Evolutionary conservation across 371 early-diverging fungal species (phyloP), one percentile per base, ranked within the genome.

Genomic region (Rhizomucor miehei): DNA sequence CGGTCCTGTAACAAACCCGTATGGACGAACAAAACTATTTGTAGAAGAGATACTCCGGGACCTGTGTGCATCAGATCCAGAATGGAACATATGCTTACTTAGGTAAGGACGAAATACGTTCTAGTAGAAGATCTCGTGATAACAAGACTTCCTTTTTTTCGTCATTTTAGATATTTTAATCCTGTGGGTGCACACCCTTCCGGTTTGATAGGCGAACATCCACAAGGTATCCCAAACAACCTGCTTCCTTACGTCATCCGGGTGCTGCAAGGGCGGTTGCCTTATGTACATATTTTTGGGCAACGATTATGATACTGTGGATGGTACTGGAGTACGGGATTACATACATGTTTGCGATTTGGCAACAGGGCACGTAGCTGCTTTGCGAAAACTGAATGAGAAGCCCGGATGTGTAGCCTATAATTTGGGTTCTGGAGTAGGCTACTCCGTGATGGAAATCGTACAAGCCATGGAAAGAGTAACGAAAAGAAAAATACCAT

Each of bases 271-370:
- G 92, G 93, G 13, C 80, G 87, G 54, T 77, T 85, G 34, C 80
- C 85, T 1, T 65, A 72, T 59, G 83, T 95, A 14, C 80, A 79
- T 36, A 87, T 95, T 6, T 93, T 80, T 71, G 97, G n/a, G 97
- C 10, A 68, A 66, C 48, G 90, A 95, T 57, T 96, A 90, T 60
- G 75, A 81, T 43, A 95, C 97, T 0, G 72, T 73, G 35, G 97
- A 96, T 65, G 96, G 96, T 10, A 91, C 93, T 5, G 92, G 93
- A n/a, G 85, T 94, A 0, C 85, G 97, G 34, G 97, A 96, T 63
- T 95, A 87, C 56, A 85, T 95, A 46, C 95, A 95, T 63, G 91
- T 95, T 1, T 83, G 87, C 45, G 95, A 95, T 60, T 68, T 94
- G 20, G 94, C 93, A 0, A 77, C 79, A 16, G 94, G 92, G 1